Base-by-base conservation (phyloP, 345 rosid genomes). In the Bruguiera parviflora region DNA sequence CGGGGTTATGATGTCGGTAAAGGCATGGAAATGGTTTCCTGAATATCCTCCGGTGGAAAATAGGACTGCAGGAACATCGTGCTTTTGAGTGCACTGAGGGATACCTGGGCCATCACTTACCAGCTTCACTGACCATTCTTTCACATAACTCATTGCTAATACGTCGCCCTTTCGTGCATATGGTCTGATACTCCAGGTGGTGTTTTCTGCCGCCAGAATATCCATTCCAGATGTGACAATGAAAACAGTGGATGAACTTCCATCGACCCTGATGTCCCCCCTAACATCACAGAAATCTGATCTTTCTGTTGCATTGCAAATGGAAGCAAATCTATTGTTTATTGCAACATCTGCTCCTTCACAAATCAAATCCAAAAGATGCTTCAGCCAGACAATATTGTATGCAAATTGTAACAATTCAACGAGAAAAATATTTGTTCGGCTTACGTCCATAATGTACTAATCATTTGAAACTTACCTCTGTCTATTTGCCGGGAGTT, bases 21-120 rank as follows among this genome's bases (percentile, higher is more conserved):
- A 91, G 68, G 87, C 90, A n/a, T 91, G 97, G 63, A 82, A 91
- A 71, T 87, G 84, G 80, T 94, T 91, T 18, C 89, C 85, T 4
- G 96, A 35, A 67, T 83, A 91, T 37, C 95, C 97, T 31, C 89
- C 93, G 7, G 74, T 73, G 31, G 97, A 94, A 69, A 94, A 94
- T 7, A 89, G 79, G 18, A 91, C 32, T 21, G 86, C 96, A 0
- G 95, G 87, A 65, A 87, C 80, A 57, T 71, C 86, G 63, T 85
- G 86, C 67, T 61, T 70, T 49, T 52, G 57, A 33, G 72, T 73
- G 80, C 89, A 83, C 18, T 28, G 47, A 11, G 82, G 83, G 63
- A 25, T 53, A 8, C 57, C 61, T n/a, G 59, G 68, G 35, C 56
- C 67, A 58, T 29, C 9, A 27, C 52, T 28, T 25, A 64, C 66